Base-by-base conservation (phyloP, 2,329 filamentous ascomycete species). In the Penicillium italicum region DNA sequence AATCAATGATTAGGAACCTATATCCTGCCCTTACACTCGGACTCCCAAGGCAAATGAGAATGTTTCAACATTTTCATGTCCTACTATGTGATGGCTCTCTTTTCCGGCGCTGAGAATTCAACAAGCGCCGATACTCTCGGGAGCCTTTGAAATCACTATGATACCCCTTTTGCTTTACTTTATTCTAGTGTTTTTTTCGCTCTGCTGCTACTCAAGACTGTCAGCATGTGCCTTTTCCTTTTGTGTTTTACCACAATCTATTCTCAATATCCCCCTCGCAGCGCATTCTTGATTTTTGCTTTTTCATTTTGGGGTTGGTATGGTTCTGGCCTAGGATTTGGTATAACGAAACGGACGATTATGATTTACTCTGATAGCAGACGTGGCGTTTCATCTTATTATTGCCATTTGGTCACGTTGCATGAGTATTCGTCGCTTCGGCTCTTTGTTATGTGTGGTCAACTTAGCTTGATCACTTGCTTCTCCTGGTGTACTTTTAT, bases 141-240 rank as follows among this genome's bases (percentile, higher is more conserved):
- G 52, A 44, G 56, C 56, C 58, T 42, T 62, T 58, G 49, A 31
- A 38, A 60, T 62, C 57, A 64, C 58, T 62, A 62, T 68, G 68
- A 72, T 71, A 72, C 69, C 69, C 69, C 60, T 59, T 60, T 37
- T 50, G 16, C 30, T 50, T 56, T 53, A 20, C 34, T 49, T 30
- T 7, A 4, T 38, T 45, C 37, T 40, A 53, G 55, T 49, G 33
- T 18, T 38, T 31, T 55, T 31, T 38, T 41, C 16, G 12, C 26
- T 14, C 28, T 14, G 18, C 34, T 38, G 28, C 24, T 16, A 20
- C 10, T 40, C 31, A 34, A 34, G 22, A 41, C 45, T 56, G 37
- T 12, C 36, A 42, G 20, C 42, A 37, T 36, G 16, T 53, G 41
- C 36, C 30, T 34, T 46, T 46, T 8, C 6, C 8, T 12, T 44